Percentiles rank a stretch among this genome's conserved stretches.
These are phyloP conservation scores for Fomitopsis pinicola DNA, from an alignment of 1,284 basidiomycete genomes.

Conservation along the genomic window DNA sequence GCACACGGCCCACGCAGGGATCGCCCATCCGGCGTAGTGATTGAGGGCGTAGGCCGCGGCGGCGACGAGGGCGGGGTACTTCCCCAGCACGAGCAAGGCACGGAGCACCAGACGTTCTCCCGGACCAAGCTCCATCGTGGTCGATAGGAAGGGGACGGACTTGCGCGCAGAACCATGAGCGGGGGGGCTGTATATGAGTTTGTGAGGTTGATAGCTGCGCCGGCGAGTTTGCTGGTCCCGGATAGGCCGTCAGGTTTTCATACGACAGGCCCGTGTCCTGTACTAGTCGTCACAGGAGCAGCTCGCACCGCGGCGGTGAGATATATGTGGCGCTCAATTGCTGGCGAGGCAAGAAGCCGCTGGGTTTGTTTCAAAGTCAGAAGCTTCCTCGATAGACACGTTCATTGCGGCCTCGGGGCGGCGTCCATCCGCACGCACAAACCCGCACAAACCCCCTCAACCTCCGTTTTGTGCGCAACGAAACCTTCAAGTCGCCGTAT, in stretches of 20 bases:
- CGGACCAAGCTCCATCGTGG: constrained; percentile 2
- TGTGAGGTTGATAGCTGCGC: not conserved
- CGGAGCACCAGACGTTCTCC: constrained; percentile 2
- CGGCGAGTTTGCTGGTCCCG: not conserved
- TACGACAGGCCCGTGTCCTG: not conserved
- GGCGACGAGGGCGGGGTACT: not conserved
- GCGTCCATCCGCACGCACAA: not conserved
- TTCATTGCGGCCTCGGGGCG: not conserved
- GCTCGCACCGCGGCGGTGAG: too few species aligned
- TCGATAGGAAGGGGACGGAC: too few species aligned
- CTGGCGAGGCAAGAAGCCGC: not conserved
- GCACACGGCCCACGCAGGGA: constrained; percentile 7
- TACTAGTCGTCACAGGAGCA: not conserved
- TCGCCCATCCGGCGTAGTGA: not conserved
- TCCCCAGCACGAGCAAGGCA: not conserved
- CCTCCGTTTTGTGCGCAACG: not conserved
- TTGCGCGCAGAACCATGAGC: too few species aligned
- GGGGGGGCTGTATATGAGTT: not conserved
- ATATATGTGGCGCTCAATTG: too few species aligned
- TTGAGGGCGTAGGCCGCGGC: not conserved
- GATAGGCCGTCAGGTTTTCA: not conserved
- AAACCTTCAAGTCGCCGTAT: too few species aligned
- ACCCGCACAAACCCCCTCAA: not conserved
- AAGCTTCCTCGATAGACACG: not conserved
- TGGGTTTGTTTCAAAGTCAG: not conserved